Evolutionary conservation across 2,329 filamentous ascomycete species (phyloP), one percentile per base, ranked within the genome.

Genomic region (Fusarium dlaminii): DNA sequence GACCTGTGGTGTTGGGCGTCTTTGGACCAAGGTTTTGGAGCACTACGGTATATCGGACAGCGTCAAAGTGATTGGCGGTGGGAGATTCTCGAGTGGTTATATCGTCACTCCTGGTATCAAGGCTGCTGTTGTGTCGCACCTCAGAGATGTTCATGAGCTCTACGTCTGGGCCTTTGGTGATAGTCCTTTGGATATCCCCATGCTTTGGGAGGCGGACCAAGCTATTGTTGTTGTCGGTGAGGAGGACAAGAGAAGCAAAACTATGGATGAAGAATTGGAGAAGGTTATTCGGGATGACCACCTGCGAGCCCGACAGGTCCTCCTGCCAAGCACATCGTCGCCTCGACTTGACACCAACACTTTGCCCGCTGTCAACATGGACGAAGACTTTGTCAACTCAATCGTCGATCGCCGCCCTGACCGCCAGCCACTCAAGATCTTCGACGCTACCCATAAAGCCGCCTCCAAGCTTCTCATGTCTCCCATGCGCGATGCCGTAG

Each of bases 101-200:
- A 83, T 91, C 18, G 82, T 92, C 32, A 89, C 86, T 1, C 80
- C 85, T 12, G 73, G 68, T 0, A 79, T 87, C 27, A 92, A 92
- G 77, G 85, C 80, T 4, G 75, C 74, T 1, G 46, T 91, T 30
- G 87, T 90, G 2, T 57, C 58, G 4, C 80, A 76, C 6, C 76
- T 91, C 27, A 80, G 79, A 59, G 32, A 81, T 0, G 24, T 24
- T 1, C 70, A 85, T 45, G 8, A 79, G 0, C 49, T 84, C 83
- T 89, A 49, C 85, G 86, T 91, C 24, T 86, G 82, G 78, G 90
- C 88, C 0, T 89, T 92, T 72, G 90, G 90, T n/a, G 89, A 91
- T 73, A 89, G 90, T 71, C 83, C 83, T 0, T 68, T 91, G 12
- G 90, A 92, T 72, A 43, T 92, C 24, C 79, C 81, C 0, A 92